Evolutionary conservation across 768 basidiomycete genomes (phyloP), one percentile per base, ranked within the genome.

Genomic region (Lactifluus piperatus): DNA sequence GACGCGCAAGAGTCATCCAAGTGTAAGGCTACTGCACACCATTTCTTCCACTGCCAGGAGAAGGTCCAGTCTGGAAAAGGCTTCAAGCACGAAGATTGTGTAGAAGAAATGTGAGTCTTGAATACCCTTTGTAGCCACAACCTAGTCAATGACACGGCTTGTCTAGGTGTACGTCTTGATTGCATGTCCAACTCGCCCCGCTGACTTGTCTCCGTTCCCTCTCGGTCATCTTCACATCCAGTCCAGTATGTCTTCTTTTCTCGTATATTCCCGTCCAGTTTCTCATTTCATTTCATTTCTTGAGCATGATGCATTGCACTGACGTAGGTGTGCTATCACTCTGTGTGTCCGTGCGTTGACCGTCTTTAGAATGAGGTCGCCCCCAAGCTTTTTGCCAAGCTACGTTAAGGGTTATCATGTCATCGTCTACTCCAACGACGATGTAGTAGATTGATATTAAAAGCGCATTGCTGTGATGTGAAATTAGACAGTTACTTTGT

Each of bases 21-120:
- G 64, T 94, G 93, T 65, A 81, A 79, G 39, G 72, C 82, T 37
- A 71, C 85, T 56, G 76, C 85, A 39, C 82, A 87, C 68, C 94
- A 95, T 75, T 95, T 94, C 72, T 80, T 86, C 59, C 89, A 94
- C 69, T 95, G 94, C 72, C 81, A 89, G 70, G 88, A 94, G 72
- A 94, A 91, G 75, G 85, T 97, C 48, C 73, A 82, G 59, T 78
- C 76, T 30, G 94, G 93, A 27, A 69, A 93, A 67, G 93, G 91
- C 39, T 91, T 80, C 81, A 85, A 90, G 70, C 84, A 84, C 63
- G 94, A 95, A 77, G 92, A 94, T 70, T 95, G 92, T 69, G 87
- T 94, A 37, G 90, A 93, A 74, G 91, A 92, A 79, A 71, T 92
- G 88, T 89, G 66, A 71, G 86, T 81, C n/a, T 55, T 37, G 6